phyloP scores from a whole-genome alignment of 768 basidiomycete genomes.

The Suillus subalutaceus region DNA sequence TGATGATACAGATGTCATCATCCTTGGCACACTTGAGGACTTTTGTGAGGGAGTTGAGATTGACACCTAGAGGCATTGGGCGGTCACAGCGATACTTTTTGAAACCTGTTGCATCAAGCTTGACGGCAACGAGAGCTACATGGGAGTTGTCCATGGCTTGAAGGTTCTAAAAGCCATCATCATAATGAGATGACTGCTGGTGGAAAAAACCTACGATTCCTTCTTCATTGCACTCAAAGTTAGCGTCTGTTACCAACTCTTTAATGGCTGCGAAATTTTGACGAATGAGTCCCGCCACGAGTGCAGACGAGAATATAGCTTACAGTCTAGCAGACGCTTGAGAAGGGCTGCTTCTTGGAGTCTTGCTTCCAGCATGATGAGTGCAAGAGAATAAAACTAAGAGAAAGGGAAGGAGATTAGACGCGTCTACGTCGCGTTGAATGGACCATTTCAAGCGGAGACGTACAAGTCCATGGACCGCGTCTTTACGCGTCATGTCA shows the following conservation, averaged over 20 bases:
- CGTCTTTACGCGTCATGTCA: slow-evolving; percentile 32
- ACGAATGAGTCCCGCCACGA: slow-evolving; percentile 11
- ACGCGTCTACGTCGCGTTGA: slow-evolving; percentile 38
- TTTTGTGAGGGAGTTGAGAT: slow-evolving; percentile 87
- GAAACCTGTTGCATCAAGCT: slow-evolving; percentile 80
- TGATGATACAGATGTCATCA: slow-evolving; percentile 89
- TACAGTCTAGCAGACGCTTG: slow-evolving; percentile 93
- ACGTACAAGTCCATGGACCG: slow-evolving; percentile 21
- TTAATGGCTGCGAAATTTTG: slow-evolving; percentile 73
- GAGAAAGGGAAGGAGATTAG: slow-evolving; percentile 17
- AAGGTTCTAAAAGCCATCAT: slow-evolving; percentile 52
- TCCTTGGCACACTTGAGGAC: slow-evolving; percentile 97
- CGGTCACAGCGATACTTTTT: slow-evolving; percentile 90
- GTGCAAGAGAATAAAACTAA: slow-evolving; percentile 15
- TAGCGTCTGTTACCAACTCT: slow-evolving; percentile 96
- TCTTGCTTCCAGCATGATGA: slow-evolving; percentile 86
- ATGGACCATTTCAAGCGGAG: slow-evolving; percentile 37
- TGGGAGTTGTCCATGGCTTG: slow-evolving; percentile 99
- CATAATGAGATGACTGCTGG: background rate
- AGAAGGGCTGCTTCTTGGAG: slow-evolving; percentile 84
- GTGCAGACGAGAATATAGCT: slow-evolving; percentile 26
- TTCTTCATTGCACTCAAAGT: slow-evolving; percentile 96
- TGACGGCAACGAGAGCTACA: slow-evolving; percentile 93
- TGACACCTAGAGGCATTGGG: slow-evolving; percentile 89
- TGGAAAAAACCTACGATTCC: slow-evolving; percentile 65